Conservation (phyloP, 2,329 filamentous ascomycete species). For the Penicillium occitanis region DNA sequence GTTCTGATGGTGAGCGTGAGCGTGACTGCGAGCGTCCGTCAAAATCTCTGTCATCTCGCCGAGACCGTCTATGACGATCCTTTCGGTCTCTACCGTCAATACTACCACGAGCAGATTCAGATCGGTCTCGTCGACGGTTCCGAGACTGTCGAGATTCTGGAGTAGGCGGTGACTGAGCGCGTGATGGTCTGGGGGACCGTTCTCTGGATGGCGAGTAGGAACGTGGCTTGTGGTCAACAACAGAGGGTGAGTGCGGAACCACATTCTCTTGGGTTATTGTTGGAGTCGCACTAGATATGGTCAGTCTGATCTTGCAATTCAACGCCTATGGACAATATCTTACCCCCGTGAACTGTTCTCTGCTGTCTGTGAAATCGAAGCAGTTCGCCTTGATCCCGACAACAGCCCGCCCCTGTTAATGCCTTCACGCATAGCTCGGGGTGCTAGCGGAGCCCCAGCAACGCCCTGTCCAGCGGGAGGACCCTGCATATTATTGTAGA, state of each 20-base stretch:
- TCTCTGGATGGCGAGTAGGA: constrained; percentile 37
- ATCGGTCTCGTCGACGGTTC: constrained; percentile 53
- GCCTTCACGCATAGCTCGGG: constrained; percentile 90
- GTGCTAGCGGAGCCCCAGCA: constrained; percentile 78
- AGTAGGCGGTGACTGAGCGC: constrained; percentile 32
- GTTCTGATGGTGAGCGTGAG: constrained; percentile 64
- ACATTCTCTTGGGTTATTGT: constrained; percentile 32
- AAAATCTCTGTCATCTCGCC: constrained; percentile 44
- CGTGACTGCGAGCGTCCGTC: constrained; percentile 41
- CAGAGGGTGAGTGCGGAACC: constrained; percentile 30
- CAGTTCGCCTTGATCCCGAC: constrained; percentile 36
- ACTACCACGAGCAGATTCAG: constrained; percentile 34
- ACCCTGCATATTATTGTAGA: constrained; percentile 37
- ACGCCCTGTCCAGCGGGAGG: constrained; percentile 54
- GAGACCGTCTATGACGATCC: constrained; percentile 21
- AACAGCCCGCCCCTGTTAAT: constrained; percentile 62
- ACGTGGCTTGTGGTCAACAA: constrained; percentile 29
- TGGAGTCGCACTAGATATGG: constrained; percentile 14
- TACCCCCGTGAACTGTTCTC: constrained; percentile 35
- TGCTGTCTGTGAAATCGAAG: constrained; percentile 25
- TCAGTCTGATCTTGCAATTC: constrained; percentile 3
- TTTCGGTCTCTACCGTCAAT: constrained; percentile 28
- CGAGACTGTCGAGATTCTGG: constrained; percentile 23
- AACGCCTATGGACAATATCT: constrained; percentile 23
- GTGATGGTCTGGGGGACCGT: constrained; percentile 30